Percentiles rank a stretch among this genome's conserved stretches.
phyloP scores from a whole-genome alignment of 2,329 filamentous ascomycete genomes.

The Metarhizium sp. region DNA sequence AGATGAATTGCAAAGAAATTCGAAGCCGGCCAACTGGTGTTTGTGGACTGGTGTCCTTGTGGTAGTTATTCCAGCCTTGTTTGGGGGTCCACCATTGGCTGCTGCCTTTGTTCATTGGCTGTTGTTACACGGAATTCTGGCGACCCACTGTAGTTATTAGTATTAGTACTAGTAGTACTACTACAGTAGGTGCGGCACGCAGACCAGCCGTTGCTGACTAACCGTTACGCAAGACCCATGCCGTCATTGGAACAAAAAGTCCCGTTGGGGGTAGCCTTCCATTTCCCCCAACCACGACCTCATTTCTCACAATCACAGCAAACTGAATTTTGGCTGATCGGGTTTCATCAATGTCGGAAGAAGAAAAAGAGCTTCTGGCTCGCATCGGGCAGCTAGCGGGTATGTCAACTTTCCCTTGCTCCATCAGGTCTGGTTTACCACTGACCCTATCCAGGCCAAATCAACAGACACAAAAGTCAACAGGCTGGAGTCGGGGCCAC shows the following conservation, averaged over 20 bases:
- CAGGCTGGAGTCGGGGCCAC: constrained; percentile 33
- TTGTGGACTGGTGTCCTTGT: no score
- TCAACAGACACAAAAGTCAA: constrained; percentile 69
- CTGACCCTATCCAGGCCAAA: constrained; percentile 50
- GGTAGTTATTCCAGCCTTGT: background rate
- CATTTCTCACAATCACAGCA: no score
- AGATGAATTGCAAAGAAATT: no score
- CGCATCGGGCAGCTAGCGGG: constrained; percentile 44
- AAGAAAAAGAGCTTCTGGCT: constrained; percentile 44
- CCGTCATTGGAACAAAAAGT: background rate
- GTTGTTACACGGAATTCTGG: no score
- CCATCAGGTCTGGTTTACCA: constrained; percentile 6
- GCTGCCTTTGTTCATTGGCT: background rate
- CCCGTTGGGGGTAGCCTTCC: background rate
- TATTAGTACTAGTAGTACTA: no score
- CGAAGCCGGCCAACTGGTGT: no score
- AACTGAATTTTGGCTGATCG: background rate
- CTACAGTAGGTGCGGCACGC: background rate
- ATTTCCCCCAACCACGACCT: no score
- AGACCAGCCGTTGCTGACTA: background rate
- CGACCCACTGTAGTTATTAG: no score
- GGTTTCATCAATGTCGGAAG: constrained; percentile 29
- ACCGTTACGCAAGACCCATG: background rate
- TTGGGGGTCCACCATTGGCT: background rate
- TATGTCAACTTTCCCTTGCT: constrained; percentile 16